A percentile compares a stretch with the other conserved stretches of the same genome.
Evolutionary conservation across 169 alveolate genomes (phyloP).

Genomic region (Neospora caninum): DNA sequence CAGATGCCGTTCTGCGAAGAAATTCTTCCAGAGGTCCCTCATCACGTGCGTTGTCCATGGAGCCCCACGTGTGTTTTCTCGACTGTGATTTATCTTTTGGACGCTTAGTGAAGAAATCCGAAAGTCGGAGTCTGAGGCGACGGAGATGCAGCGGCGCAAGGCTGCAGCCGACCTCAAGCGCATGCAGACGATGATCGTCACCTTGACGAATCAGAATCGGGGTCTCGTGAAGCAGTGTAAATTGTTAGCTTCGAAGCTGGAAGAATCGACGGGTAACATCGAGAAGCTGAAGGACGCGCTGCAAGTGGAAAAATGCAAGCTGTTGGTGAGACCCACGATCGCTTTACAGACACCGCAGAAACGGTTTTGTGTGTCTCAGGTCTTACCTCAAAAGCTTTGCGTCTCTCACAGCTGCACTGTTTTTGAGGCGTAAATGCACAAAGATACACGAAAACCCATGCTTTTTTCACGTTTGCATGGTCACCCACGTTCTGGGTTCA

Average conservation of each 20-base stretch:
- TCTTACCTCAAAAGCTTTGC: too few relatives aligned
- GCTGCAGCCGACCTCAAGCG: neutral
- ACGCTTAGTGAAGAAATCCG: neutral
- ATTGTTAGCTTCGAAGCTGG: neutral
- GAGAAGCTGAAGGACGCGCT: slow-evolving; percentile 1
- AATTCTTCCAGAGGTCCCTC: too few relatives aligned
- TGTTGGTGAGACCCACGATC: neutral
- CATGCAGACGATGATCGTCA: neutral
- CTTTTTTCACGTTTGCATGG: too few relatives aligned
- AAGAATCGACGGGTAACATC: neutral
- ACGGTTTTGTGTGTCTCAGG: too few relatives aligned
- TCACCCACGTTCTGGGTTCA: too few relatives aligned
- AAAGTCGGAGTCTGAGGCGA: neutral
- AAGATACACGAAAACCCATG: too few relatives aligned
- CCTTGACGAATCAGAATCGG: slow-evolving; percentile 16
- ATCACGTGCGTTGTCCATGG: too few relatives aligned
- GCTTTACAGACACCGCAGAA: too few relatives aligned
- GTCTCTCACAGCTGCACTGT: too few relatives aligned
- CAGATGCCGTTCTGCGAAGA: too few relatives aligned
- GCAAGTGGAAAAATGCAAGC: neutral
- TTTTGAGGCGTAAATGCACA: too few relatives aligned
- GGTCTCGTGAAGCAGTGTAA: slow-evolving; percentile 30
- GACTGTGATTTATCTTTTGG: neutral
- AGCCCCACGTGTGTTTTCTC: too few relatives aligned
- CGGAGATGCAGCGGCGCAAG: neutral